A percentile compares a stretch with the other conserved stretches of the same genome.
Evolutionary conservation across 495 filamentous ascomycete species (phyloP).

Genomic region (Penicillium robsamsonii): DNA sequence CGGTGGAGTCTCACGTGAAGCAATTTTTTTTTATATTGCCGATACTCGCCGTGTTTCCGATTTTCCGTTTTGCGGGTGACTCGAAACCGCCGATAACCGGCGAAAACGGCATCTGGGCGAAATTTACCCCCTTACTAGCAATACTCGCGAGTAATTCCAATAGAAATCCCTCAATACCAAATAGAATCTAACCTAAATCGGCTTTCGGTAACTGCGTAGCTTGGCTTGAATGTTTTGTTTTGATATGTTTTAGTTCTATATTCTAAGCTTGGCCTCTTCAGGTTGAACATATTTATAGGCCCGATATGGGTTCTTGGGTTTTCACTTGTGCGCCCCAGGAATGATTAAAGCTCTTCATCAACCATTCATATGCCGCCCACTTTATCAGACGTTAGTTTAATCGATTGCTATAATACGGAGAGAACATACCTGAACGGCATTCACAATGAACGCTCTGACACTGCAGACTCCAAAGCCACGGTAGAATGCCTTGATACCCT

Average conservation of each 20-base stretch:
- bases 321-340: conserved; percentile 9
- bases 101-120: conserved; percentile 16
- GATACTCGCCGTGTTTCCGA: conserved; percentile 34
- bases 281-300: conserved; percentile 3
- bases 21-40: conserved; percentile 33
- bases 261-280: background rate
- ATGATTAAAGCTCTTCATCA: conserved; percentile 54
- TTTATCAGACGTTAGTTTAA: conserved; percentile 31
- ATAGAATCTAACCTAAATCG: conserved; percentile 28
- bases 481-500: conserved; percentile 70
- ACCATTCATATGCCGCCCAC: conserved; percentile 86
- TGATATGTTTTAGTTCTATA: conserved; percentile 6
- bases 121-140: conserved; percentile 34
- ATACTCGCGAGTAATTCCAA: conserved; percentile 28
- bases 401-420: background rate
- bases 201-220: conserved; percentile 22
- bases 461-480: conserved; percentile 76
- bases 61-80: conserved; percentile 32
- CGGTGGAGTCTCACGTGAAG: conserved; percentile 25
- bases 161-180: conserved; percentile 37
- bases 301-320: conserved; percentile 4
- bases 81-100: conserved; percentile 37
- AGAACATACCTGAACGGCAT: conserved; percentile 57
- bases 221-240: conserved; percentile 9
- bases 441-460: conserved; percentile 79